Conservation (phyloP, 169 alveolate genomes). For the Perkinsus chesapeaki region DNA sequence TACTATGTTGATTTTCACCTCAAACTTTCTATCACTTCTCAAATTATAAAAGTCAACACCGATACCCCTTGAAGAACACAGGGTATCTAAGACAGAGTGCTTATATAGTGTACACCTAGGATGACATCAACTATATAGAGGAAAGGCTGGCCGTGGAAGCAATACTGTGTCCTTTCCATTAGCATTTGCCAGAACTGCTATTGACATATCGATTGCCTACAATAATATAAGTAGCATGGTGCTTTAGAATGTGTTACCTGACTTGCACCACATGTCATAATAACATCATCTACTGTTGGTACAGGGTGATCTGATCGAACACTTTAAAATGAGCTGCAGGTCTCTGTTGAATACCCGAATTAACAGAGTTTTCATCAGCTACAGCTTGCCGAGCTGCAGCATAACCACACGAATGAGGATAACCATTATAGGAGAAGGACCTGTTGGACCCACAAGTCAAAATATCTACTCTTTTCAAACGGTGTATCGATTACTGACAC, state of each 20-base stretch:
- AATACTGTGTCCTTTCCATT: not conserved
- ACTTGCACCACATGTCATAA: not conserved
- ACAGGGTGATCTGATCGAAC: not conserved
- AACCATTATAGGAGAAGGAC: not conserved
- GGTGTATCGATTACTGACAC: too few relatives aligned
- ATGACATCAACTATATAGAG: not conserved
- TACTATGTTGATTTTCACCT: not conserved
- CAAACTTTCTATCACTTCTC: not conserved
- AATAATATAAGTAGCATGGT: not conserved
- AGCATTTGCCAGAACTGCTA: not conserved
- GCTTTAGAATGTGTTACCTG: not conserved
- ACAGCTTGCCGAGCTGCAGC: constrained; percentile 1
- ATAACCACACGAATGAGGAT: constrained; percentile 1
- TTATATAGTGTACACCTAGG: not conserved
- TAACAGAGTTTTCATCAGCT: not conserved
- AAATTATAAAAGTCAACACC: not conserved
- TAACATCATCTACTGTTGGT: not conserved
- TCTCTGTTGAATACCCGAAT: not conserved
- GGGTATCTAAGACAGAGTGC: not conserved
- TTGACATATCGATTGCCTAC: constrained; percentile 6
- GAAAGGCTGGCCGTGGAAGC: constrained; percentile 2
- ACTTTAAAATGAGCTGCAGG: not conserved
- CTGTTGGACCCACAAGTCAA: too few relatives aligned
- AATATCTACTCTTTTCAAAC: too few relatives aligned
- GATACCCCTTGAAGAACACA: not conserved